phyloP scores from a whole-genome alignment of 495 filamentous ascomycete genomes.

The Lophiostoma macrostomum region DNA sequence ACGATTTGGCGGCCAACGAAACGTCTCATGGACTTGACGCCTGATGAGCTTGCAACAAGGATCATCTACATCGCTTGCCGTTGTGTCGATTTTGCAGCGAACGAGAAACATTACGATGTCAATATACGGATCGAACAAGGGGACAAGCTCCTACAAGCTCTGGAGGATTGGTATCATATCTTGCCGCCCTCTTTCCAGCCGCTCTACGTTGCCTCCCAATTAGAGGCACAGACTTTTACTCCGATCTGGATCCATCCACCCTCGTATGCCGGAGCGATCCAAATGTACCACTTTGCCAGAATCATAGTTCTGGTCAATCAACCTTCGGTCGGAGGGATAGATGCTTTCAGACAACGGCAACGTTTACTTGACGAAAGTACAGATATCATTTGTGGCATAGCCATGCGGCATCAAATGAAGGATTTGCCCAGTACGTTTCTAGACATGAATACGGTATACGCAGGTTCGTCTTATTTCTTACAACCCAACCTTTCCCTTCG shows the following conservation, averaged over 20 bases:
- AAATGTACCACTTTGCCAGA: conserved; percentile 18
- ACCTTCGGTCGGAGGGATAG: conserved; percentile 10
- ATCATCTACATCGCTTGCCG: conserved; percentile 15
- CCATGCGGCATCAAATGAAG: conserved; percentile 11
- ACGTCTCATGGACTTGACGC: conserved; percentile 13
- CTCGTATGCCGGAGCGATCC: conserved; percentile 6
- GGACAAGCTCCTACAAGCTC: conserved; percentile 14
- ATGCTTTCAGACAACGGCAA: conserved; percentile 11
- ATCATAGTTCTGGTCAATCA: conserved; percentile 18
- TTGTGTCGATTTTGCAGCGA: conserved; percentile 23
- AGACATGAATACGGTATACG: conserved; percentile 11
- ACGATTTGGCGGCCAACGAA: conserved; percentile 34
- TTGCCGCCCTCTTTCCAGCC: conserved; percentile 13
- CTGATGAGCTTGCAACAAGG: conserved; percentile 14
- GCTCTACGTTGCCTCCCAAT: conserved; percentile 3
- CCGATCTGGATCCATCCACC: conserved; percentile 24
- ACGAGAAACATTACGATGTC: conserved; percentile 21
- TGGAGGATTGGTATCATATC: conserved; percentile 11
- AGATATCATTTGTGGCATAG: conserved; percentile 14
- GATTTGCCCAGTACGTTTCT: conserved; percentile 13
- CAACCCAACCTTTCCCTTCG: neutral
- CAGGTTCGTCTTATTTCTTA: neutral
- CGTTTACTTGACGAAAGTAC: conserved; percentile 17
- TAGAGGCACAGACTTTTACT: neutral
- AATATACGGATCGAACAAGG: conserved; percentile 13